Conservation (phyloP, 1,284 basidiomycete species). For the Rhizopogon hawkerae region DNA sequence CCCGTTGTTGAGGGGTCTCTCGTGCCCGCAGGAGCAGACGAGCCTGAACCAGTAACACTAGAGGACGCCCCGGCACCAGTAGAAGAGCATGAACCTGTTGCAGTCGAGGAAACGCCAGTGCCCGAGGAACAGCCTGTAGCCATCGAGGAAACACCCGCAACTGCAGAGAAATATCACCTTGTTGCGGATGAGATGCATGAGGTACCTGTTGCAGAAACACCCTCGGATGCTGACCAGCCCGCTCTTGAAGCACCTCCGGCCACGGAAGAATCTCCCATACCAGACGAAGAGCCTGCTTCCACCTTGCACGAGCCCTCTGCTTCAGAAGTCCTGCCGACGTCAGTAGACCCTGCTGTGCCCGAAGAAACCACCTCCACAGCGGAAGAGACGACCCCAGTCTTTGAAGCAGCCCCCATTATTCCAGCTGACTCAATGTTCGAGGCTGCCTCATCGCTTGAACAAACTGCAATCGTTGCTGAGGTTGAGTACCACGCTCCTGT, state of each 20-base stretch:
- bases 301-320: neutral
- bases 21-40: neutral
- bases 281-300: neutral
- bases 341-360: conserved; percentile 1
- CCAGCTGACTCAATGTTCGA: neutral
- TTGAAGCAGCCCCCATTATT: neutral
- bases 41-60: neutral
- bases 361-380: neutral
- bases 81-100: neutral
- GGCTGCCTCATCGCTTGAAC: neutral
- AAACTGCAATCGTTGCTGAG: neutral
- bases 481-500: neutral
- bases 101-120: neutral
- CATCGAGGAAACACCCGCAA: neutral
- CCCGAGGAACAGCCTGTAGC: neutral
- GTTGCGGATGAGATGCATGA: neutral
- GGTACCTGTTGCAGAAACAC: neutral
- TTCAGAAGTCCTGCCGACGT: neutral
- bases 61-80: neutral
- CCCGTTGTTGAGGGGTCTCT: no score
- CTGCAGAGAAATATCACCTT: neutral
- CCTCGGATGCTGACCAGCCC: neutral
- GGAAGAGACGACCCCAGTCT: neutral
- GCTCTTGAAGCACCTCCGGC: neutral
- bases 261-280: neutral